Conservation (phyloP, 768 basidiomycete genomes). For the Collybiopsis luxurians region DNA sequence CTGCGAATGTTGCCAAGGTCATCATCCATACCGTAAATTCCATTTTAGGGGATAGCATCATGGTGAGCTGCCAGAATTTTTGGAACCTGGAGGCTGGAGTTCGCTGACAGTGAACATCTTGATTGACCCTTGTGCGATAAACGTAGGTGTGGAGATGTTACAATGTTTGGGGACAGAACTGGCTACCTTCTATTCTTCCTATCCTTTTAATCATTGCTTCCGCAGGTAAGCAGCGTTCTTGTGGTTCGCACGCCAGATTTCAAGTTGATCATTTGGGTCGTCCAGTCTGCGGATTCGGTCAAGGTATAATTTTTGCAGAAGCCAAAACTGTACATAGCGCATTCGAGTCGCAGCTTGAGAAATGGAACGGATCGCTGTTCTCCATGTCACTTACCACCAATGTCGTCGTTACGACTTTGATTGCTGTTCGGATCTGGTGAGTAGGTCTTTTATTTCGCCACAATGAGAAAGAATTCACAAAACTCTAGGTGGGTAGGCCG, state of each 20-base stretch:
- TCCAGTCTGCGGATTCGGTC: slow-evolving; percentile 30
- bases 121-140: neutral
- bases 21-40: slow-evolving; percentile 30
- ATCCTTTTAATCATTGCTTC: slow-evolving; percentile 27
- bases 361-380: slow-evolving; percentile 35
- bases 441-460: neutral
- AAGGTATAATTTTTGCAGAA: slow-evolving; percentile 25
- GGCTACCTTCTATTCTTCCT: slow-evolving; percentile 26
- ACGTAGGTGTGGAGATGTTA: slow-evolving; percentile 22
- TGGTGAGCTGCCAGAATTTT: neutral
- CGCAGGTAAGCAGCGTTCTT: slow-evolving; percentile 17
- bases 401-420: slow-evolving; percentile 27
- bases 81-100: no score
- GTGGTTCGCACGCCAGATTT: neutral
- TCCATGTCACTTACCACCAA: slow-evolving; percentile 30
- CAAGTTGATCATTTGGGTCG: no score
- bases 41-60: slow-evolving; percentile 29
- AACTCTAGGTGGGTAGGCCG: slow-evolving; percentile 4
- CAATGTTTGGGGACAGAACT: slow-evolving; percentile 30
- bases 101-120: neutral
- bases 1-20: slow-evolving; percentile 33
- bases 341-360: slow-evolving; percentile 25
- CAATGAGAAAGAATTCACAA: neutral
- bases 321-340: slow-evolving; percentile 26
- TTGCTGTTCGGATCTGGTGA: slow-evolving; percentile 31